Evolutionary conservation across 2,329 filamentous ascomycete species (phyloP).

Genomic region (Trichocomaceae sp.): DNA sequence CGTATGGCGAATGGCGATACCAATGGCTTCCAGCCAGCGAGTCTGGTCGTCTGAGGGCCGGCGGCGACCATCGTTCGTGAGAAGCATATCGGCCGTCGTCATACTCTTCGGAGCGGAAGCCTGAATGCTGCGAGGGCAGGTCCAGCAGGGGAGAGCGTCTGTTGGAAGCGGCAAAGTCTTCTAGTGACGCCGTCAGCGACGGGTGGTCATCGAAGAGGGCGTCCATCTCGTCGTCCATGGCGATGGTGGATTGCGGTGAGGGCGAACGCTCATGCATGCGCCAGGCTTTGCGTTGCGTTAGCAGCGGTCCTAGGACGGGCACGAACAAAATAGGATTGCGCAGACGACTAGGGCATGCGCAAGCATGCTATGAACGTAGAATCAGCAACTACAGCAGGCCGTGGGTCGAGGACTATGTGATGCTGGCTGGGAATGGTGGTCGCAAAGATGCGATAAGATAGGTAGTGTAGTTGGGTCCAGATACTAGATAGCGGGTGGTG

Average conservation of each 20-base stretch:
- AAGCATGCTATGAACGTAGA: not conserved
- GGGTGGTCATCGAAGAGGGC: constrained; percentile 52
- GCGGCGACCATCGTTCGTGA: constrained; percentile 57
- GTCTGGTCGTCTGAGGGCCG: constrained; percentile 50
- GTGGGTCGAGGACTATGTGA: not conserved
- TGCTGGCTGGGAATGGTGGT: not conserved
- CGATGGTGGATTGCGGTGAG: constrained; percentile 27
- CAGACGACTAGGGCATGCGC: not conserved
- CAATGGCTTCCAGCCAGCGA: constrained; percentile 51
- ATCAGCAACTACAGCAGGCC: not conserved
- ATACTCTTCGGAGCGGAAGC: constrained; percentile 52
- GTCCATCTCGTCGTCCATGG: constrained; percentile 44
- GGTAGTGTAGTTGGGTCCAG: too few species aligned
- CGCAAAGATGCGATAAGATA: not conserved
- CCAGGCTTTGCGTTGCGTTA: not conserved
- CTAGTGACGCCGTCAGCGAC: constrained; percentile 54
- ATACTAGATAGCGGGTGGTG: not conserved
- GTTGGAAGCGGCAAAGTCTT: constrained; percentile 55
- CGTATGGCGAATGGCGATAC: constrained; percentile 47
- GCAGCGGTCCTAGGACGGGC: not conserved
- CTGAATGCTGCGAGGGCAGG: constrained; percentile 55
- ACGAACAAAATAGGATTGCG: not conserved
- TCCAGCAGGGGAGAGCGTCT: constrained; percentile 48
- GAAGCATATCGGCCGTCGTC: constrained; percentile 32
- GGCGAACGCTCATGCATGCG: constrained; percentile 15